phyloP scores from a whole-genome alignment of 129 eudicot species.

The Scalesia atractyloides region DNA sequence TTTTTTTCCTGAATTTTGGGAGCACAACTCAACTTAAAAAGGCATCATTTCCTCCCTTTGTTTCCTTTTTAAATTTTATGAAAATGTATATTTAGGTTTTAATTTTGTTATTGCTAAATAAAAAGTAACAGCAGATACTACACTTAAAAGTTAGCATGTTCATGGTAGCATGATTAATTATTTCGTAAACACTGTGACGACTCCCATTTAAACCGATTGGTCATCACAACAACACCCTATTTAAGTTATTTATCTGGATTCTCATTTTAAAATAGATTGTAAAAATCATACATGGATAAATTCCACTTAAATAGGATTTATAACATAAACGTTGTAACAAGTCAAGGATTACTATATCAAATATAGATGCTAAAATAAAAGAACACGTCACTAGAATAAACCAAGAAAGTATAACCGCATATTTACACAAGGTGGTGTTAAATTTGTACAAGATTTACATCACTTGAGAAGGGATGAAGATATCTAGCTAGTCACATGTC shows the following conservation, averaged over 20 bases:
- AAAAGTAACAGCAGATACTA: neutral
- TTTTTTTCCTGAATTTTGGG: constrained; percentile 25
- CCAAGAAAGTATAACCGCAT: constrained; percentile 9
- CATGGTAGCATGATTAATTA: neutral
- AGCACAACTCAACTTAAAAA: neutral
- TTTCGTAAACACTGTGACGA: neutral
- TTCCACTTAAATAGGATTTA: neutral
- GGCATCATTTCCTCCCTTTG: neutral
- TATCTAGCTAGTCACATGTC: constrained; percentile 41
- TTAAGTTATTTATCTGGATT: neutral
- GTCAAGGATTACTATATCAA: neutral
- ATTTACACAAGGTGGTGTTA: constrained; percentile 39
- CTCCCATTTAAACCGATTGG: neutral
- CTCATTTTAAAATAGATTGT: neutral
- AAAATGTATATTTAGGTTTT: neutral
- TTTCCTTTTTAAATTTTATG: neutral
- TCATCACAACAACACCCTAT: neutral
- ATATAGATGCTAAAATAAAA: neutral
- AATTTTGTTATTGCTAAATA: neutral
- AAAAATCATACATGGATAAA: neutral
- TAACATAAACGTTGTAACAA: neutral
- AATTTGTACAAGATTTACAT: constrained; percentile 44
- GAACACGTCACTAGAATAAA: neutral
- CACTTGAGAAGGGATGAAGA: constrained; percentile 26
- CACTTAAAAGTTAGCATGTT: neutral